Percentiles rank a stretch among this genome's conserved stretches.
These are phyloP conservation scores for Trypanosoma cruzi DNA, from an alignment of 208 protist genomes.

Conservation along the genomic window DNA sequence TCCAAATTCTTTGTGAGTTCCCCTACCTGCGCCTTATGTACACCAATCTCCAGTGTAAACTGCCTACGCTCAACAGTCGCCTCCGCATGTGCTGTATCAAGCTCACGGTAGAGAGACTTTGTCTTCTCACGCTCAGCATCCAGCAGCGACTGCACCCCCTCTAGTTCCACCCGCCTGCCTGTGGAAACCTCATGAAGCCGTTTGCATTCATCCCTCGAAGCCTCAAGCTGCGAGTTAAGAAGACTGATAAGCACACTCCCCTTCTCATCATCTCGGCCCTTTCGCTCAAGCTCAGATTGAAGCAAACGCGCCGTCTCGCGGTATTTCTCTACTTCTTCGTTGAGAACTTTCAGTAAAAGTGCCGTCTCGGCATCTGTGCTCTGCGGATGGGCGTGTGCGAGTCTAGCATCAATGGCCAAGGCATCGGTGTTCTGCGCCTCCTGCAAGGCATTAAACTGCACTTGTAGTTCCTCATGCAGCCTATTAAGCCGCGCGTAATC, in stretches of 20 bases:
- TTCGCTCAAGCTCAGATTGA: slow-evolving; percentile 61
- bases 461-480: slow-evolving; percentile 28
- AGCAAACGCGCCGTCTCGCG: slow-evolving; percentile 54
- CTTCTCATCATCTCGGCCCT: slow-evolving; percentile 83
- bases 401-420: slow-evolving; percentile 2
- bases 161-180: slow-evolving; percentile 46
- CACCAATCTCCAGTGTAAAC: slow-evolving; percentile 73
- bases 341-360: slow-evolving; percentile 77
- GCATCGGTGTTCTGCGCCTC: slow-evolving; percentile 16
- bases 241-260: slow-evolving; percentile 79
- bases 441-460: slow-evolving; percentile 29
- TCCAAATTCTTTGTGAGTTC: slow-evolving; percentile 54
- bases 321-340: slow-evolving; percentile 78
- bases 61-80: slow-evolving; percentile 68
- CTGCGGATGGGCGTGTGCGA: slow-evolving; percentile 21
- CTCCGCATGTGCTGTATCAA: slow-evolving; percentile 47
- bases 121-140: slow-evolving; percentile 52
- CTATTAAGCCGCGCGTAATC: slow-evolving; percentile 37
- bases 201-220: slow-evolving; percentile 76
- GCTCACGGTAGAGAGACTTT: slow-evolving; percentile 39
- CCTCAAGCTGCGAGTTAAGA: slow-evolving; percentile 86
- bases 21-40: slow-evolving; percentile 69
- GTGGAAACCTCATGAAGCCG: slow-evolving; percentile 55
- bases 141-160: slow-evolving; percentile 49
- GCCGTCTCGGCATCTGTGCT: slow-evolving; percentile 70